Base-by-base conservation (phyloP, 129 eudicot genomes). In the Helianthus tuberosus region DNA sequence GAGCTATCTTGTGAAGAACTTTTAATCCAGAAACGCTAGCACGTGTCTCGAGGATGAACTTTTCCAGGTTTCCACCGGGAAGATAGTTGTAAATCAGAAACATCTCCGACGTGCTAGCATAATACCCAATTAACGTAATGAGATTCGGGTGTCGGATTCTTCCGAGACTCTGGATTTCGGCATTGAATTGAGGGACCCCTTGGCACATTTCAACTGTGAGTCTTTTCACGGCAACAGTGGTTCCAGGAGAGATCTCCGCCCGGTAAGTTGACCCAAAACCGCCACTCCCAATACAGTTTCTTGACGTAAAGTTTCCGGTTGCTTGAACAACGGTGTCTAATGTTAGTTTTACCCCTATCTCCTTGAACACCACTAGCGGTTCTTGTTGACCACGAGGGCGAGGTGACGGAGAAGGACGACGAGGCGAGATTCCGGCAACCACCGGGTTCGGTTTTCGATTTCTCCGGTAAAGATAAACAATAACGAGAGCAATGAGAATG, bases 221-320 rank as follows among this genome's bases (percentile, higher is more conserved):
- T 79, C 85, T 59, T 70, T 89, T 89, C n/a, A 89, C 90, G 1
- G 96, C 93, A 27, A 89, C 81, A 25, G 58, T 82, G 48, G 23
- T 66, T 20, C 90, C 93, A 1, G 93, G 82, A 13, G 87, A 75
- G 20, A 89, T 64, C 52, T 83, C 88, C 2, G 96, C 96, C 41
- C 75, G 77, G 76, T 87, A 89, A 43, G 93, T 89, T 16, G 90
- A 73, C 23, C 96, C 96, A 55, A 89, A 89, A 12, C 96, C 96
- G 15, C 96, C 96, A 12, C 68, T 73, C 50, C 96, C 96, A 39
- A 89, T 89, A 76, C 96, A 85, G 73, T 85, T 66, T 69, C 82
- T 53, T 11, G 82, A 16, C 51, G 73, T 85, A 17, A 89, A 89
- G 76, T 85, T 85, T 8, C 85, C 90, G 1, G 96, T 87, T 27